Percentiles rank a stretch among this genome's conserved stretches.
Conservation (phyloP, 805 yeast genomes). For the Vanderwaltozyma polyspora region DNA sequence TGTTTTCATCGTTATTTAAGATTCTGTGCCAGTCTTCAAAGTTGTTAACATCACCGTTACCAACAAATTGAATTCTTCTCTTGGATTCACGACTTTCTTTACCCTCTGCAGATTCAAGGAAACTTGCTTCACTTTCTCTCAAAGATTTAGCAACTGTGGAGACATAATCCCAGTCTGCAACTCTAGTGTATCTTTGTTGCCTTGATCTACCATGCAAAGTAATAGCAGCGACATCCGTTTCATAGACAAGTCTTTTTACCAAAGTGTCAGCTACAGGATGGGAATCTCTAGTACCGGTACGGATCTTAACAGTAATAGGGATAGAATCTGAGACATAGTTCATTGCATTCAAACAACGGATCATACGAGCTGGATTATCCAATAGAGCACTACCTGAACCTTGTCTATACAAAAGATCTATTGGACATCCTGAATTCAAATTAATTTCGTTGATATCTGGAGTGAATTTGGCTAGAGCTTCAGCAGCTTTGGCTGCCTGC, state of each 20-base stretch:
- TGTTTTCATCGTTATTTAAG: slow-evolving; percentile 43
- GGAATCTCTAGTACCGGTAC: slow-evolving; percentile 81
- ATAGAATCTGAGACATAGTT: slow-evolving; percentile 77
- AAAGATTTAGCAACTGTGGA: slow-evolving; percentile 60
- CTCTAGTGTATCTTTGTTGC: slow-evolving; percentile 85
- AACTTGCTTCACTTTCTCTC: slow-evolving; percentile 41
- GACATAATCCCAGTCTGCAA: slow-evolving; percentile 90
- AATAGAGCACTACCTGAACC: slow-evolving; percentile 94
- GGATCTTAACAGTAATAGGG: slow-evolving; percentile 83
- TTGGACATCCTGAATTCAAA: slow-evolving; percentile 95
- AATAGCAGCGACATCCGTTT: slow-evolving; percentile 78
- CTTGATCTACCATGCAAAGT: slow-evolving; percentile 95
- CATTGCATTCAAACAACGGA: slow-evolving; percentile 79
- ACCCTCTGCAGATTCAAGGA: slow-evolving; percentile 55
- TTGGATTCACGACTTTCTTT: slow-evolving; percentile 40
- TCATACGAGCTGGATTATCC: slow-evolving; percentile 75
- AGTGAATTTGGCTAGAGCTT: slow-evolving; percentile 40
- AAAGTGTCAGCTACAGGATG: slow-evolving; percentile 80
- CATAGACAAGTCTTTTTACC: slow-evolving; percentile 58
- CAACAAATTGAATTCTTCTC: slow-evolving; percentile 70
- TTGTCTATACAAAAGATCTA: slow-evolving; percentile 81
- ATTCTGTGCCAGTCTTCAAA: slow-evolving; percentile 82
- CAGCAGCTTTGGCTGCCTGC: slow-evolving; percentile 92
- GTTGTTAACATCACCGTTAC: slow-evolving; percentile 88
- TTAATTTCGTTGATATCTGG: slow-evolving; percentile 69